Base-by-base conservation (phyloP, 129 eudicot genomes). In the Oenanthe sinensis region DNA sequence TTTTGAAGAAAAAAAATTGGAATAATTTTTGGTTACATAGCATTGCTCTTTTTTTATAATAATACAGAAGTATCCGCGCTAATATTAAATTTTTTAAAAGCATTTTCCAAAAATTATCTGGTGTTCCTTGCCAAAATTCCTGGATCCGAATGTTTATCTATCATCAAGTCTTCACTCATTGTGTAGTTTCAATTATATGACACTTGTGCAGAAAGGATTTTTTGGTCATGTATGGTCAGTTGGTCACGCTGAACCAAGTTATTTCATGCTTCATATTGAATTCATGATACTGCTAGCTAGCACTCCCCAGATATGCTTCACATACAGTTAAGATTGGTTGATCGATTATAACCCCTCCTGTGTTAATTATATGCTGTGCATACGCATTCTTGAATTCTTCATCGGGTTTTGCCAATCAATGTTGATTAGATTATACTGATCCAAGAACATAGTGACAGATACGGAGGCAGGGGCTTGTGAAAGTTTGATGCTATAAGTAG, bases 251-350 rank as follows among this genome's bases (percentile, higher is more conserved):
- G 89, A 87, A 72, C 77, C 85, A 83, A 75, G 87, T 89, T 8
- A 87, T 33, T 33, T 33, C 36, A 33, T 33, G 36, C 36, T 33
- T 33, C 80, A 62, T 82, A 83, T 72, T 89, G 91, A 90, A 87
- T 89, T 79, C 86, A 87, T 39, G 1, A 33, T 33, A 33, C 36
- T 33, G 36, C 36, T 33, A 33, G 36, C 76, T 12, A 37, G 54
- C 71, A 85, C 86, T 26, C 70, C 85, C 72, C 86, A 89, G 22
- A 85, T 33, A 87, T 82, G 92, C 92, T 77, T 86, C 89, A 3
- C 88, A 84, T 75, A 84, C 83, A 50, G 92, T 88, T 40, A 83
- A 89, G 44, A 82, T 88, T 71, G 83, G 86, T 74, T 79, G 87
- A 36, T 83, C 84, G 77, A 84, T 84, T 48, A 37, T 81, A 44